phyloP scores from a whole-genome alignment of 495 filamentous ascomycete species.

The Tuber borchii region DNA sequence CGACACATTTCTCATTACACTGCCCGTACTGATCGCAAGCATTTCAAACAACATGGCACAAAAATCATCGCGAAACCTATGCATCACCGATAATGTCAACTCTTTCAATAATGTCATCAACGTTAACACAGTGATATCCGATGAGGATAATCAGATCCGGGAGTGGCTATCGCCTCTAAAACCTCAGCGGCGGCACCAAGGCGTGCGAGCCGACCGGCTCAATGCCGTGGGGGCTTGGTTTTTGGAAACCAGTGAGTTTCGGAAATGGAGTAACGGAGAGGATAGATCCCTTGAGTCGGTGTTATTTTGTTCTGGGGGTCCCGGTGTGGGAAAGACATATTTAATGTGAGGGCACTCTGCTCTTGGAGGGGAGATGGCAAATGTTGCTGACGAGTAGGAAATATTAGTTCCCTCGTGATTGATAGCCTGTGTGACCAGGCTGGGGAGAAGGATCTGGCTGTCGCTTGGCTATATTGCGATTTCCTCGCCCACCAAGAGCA shows the following conservation, averaged over 20 bases:
- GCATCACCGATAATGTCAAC: too few relatives aligned
- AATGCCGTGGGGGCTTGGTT: too few relatives aligned
- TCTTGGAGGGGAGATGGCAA: background rate
- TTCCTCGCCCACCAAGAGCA: background rate
- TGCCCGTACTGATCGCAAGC: background rate
- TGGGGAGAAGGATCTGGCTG: background rate
- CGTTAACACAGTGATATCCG: too few relatives aligned
- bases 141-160: too few relatives aligned
- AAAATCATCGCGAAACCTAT: too few relatives aligned
- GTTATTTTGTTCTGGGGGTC: background rate
- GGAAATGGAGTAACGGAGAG: background rate
- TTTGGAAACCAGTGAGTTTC: too few relatives aligned
- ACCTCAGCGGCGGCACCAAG: too few relatives aligned
- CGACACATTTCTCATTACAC: background rate
- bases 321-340: background rate
- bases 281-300: background rate
- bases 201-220: too few relatives aligned
- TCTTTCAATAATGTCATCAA: too few relatives aligned
- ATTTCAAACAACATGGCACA: background rate
- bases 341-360: background rate
- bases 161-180: too few relatives aligned
- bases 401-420: background rate
- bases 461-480: too few relatives aligned
- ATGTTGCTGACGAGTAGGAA: background rate
- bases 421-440: background rate